Percentiles rank a stretch among this genome's conserved stretches.
Evolutionary conservation across 768 basidiomycete genomes (phyloP).

Genomic region (Rhodotorula taiwanensis): DNA sequence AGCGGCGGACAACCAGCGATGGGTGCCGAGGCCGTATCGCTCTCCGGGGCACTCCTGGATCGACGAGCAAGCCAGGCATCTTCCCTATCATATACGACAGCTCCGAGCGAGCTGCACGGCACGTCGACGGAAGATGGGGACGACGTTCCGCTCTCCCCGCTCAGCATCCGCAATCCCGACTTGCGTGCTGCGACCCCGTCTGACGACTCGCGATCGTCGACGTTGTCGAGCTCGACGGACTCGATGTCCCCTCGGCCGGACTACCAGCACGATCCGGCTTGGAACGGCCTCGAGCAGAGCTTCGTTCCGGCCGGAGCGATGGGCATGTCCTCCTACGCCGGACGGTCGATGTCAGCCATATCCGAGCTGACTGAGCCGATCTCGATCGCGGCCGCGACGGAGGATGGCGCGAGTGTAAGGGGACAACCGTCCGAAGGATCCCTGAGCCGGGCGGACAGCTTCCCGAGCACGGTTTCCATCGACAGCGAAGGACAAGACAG

Average conservation of each 20-base stretch:
- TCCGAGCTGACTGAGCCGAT: constrained; percentile 23
- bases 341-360: constrained; percentile 8
- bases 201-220: not conserved
- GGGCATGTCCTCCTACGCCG: constrained; percentile 8
- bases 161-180: constrained; percentile 16
- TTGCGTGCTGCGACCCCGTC: not conserved
- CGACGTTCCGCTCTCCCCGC: not conserved
- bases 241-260: not conserved
- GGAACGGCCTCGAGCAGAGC: constrained; percentile 5
- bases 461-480: too few species aligned
- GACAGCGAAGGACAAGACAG: too few species aligned
- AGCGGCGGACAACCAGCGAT: too few species aligned
- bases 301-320: not conserved
- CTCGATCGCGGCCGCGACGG: not conserved
- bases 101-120: too few species aligned
- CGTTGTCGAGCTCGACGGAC: not conserved
- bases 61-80: too few species aligned
- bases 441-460: too few species aligned
- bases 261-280: not conserved
- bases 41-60: too few species aligned
- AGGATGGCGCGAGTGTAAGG: constrained; percentile 5
- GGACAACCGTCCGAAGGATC: too few species aligned
- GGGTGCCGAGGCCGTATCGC: too few species aligned
- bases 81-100: too few species aligned
- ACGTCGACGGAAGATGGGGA: too few species aligned